Conservation (phyloP, 371 early-diverging fungal genomes). For the Batkoa obscura region DNA sequence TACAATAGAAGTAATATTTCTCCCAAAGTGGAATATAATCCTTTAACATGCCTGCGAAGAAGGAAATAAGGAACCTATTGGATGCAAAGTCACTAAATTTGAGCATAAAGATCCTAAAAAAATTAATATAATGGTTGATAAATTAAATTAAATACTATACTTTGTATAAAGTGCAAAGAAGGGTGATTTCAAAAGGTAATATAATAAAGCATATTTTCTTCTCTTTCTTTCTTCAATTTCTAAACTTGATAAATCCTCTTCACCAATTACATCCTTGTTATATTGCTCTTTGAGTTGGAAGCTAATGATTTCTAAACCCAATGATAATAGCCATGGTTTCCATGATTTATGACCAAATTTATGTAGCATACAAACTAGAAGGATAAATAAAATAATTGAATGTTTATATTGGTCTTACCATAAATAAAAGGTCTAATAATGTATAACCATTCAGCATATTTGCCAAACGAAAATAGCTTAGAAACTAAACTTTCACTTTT, state of each 20-base stretch:
- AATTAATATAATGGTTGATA: background rate
- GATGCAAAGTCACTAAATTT: conserved; percentile 23
- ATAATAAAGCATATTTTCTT: conserved; percentile 42
- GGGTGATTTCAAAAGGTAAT: conserved; percentile 69
- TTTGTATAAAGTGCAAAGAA: conserved; percentile 63
- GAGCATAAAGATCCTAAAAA: conserved; percentile 19
- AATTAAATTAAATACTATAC: conserved; percentile 15
- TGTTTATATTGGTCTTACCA: conserved; percentile 15
- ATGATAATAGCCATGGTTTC: conserved; percentile 70
- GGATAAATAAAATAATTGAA: background rate
- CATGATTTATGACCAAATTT: conserved; percentile 55
- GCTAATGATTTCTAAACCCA: conserved; percentile 44
- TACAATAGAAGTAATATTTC: conserved; percentile 71
- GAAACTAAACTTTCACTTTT: conserved; percentile 50
- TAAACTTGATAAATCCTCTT: conserved; percentile 20
- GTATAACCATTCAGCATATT: conserved; percentile 56
- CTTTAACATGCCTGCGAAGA: conserved; percentile 42
- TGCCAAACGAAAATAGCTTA: conserved; percentile 26
- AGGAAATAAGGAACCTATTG: conserved; percentile 21
- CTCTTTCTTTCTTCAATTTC: conserved; percentile 63
- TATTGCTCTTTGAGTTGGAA: conserved; percentile 18
- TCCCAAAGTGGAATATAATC: conserved; percentile 92
- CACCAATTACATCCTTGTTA: conserved; percentile 14
- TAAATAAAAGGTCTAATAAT: conserved; percentile 72
- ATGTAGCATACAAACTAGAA: conserved; percentile 44